These are phyloP conservation scores for Suaeda aralocaspica DNA, from an alignment of 148 eudicot species.

Conservation along the genomic window DNA sequence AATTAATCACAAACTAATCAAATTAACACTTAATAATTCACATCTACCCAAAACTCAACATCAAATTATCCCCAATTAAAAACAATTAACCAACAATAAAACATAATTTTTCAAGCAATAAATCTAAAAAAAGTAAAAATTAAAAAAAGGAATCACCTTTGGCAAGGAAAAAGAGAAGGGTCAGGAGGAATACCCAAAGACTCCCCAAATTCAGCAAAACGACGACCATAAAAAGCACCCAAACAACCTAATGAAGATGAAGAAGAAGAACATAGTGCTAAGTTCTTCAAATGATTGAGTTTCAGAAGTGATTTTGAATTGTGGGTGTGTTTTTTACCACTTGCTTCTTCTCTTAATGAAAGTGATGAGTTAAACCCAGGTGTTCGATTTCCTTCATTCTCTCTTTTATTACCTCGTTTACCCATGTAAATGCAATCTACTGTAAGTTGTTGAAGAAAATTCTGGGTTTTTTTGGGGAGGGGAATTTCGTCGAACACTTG, in stretches of 20 bases:
- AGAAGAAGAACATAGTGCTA: slow-evolving; percentile 50
- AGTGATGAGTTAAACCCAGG: slow-evolving; percentile 31
- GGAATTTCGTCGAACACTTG: slow-evolving; percentile 23
- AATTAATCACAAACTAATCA: background rate
- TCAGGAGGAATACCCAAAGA: slow-evolving; percentile 45
- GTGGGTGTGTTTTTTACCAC: slow-evolving; percentile 48
- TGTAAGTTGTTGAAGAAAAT: background rate
- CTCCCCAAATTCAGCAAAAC: slow-evolving; percentile 46
- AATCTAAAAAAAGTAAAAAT: background rate
- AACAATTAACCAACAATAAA: background rate
- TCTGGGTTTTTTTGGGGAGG: background rate
- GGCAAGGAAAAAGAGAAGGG: slow-evolving; percentile 55
- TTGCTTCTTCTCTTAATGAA: slow-evolving; percentile 56
- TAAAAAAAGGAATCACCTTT: slow-evolving; percentile 43
- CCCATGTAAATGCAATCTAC: no score
- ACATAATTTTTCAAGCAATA: background rate
- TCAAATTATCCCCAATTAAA: background rate
- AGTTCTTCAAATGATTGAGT: slow-evolving; percentile 56
- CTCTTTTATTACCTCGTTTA: slow-evolving; percentile 37
- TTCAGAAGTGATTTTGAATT: slow-evolving; percentile 52
- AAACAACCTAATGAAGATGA: slow-evolving; percentile 34
- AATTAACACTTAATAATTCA: no score
- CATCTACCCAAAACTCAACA: no score
- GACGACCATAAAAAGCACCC: slow-evolving; percentile 58
- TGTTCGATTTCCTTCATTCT: background rate